Base-by-base conservation (phyloP, 192 early-diverging fungal species). In the Allomyces javanicus region DNA sequence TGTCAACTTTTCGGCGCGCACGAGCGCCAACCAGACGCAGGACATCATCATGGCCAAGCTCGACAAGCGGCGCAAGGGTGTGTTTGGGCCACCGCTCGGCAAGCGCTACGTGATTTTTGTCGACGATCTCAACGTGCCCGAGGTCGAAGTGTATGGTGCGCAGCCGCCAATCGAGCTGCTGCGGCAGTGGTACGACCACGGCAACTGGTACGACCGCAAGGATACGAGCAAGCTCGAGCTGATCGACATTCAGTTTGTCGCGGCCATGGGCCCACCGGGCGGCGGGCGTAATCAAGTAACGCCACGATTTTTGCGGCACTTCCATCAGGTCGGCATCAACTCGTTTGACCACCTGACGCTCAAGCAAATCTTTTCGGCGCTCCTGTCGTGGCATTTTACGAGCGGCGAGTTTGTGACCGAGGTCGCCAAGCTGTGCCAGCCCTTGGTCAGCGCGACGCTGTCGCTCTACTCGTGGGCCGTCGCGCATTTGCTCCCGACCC, bases 101-200 rank as follows among this genome's bases (percentile, higher is more conserved):
- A 83, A 90, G 27, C 97, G 95, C 94, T 81, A 98, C 24, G 94
- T 99, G 9, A 78, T 99, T 61, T 99, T 99, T 75, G 98, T 96
- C 73, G 97, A 99, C 74, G 97, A 99, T 81, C 92, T 99, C 75
- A 99, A 99, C 70, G 76, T 99, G 72, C 97, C 97, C 0, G 89
- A 91, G 17, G 75, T 78, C 17, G 97, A 99, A 77, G 88, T 90
- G 69, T 99, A 99, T 66, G 92, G 92, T n/a, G 97, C 97, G 23
- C 97, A 99, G 73, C 87, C 94, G 12, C 94, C 96, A 24, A 91
- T 98, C 24, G 91, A 94, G 3, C 96, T 96, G 74, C 71, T 99
- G 69, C 85, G 97, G 45, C 92, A 93, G 71, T 74, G 97, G 64
- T 85, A 98, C 10, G 94, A 97, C 72, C 87, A 89, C 69, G 88